Conservation (phyloP, 306 rosid species). For the Vigna hirtella region DNA sequence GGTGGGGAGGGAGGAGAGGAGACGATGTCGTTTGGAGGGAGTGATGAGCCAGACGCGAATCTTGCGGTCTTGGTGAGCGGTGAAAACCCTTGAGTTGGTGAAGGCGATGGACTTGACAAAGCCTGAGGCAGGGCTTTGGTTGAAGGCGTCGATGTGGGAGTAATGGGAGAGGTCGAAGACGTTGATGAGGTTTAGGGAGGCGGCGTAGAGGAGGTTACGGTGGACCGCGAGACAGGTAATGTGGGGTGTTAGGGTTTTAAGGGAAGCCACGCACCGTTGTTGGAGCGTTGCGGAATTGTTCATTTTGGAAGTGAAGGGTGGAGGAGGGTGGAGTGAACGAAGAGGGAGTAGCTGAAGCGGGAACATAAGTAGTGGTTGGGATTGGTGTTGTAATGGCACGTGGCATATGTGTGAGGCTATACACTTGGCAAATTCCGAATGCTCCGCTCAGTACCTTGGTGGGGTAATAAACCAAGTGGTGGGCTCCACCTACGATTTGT, state of each 20-base stretch:
- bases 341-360: constrained; percentile 29
- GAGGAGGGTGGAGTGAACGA: not conserved
- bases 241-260: constrained; percentile 51
- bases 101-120: constrained; percentile 70
- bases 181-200: constrained; percentile 59
- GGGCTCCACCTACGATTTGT: constrained; percentile 46
- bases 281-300: constrained; percentile 14
- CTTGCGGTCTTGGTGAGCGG: constrained; percentile 77
- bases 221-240: constrained; percentile 63
- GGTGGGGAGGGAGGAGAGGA: constrained; percentile 64
- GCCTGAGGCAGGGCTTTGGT: constrained; percentile 53
- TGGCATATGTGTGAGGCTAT: not conserved
- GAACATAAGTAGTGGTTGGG: constrained; percentile 48
- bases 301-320: constrained; percentile 16
- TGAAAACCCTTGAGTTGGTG: constrained; percentile 50
- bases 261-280: constrained; percentile 38
- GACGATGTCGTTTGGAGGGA: constrained; percentile 49
- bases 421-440: constrained; percentile 39
- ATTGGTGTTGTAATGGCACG: constrained; percentile 17
- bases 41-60: constrained; percentile 66
- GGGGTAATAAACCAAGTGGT: constrained; percentile 46
- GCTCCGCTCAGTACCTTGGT: constrained; percentile 19
- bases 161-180: constrained; percentile 56
- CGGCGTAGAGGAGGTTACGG: constrained; percentile 67
- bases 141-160: constrained; percentile 54